Evolutionary conservation across 371 early-diverging fungal genomes (phyloP), one percentile per base, ranked within the genome.

Genomic region (Rhizopus sp.): DNA sequence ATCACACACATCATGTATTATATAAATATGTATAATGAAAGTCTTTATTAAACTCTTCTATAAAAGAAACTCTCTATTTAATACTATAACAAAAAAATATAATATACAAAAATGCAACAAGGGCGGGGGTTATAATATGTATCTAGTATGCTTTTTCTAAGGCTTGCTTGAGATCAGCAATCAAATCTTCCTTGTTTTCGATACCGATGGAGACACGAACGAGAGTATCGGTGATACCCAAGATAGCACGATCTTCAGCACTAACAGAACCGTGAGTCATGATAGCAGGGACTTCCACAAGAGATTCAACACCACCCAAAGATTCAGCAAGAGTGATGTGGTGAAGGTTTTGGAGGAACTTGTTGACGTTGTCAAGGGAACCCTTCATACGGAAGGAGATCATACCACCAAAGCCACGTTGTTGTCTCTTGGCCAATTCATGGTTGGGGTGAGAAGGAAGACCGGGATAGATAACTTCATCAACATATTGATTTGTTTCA

Each of bases 211-310:
- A 88, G 53, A 93, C 56, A 59, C 95, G 83, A 60, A 95, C 83
- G 66, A 95, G 75, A 50, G 83, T 87, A 62, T 92, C 93, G 51
- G 91, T 90, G 61, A 94, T 88, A 41, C 93, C 93, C 10, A 93
- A 64, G n/a, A 67, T 67, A 32, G 81, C 80, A 51, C 93, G 80
- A 47, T 86, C 88, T 68, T 90, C 92, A 39, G 88, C 82, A 40
- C 85, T 81, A 61, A 95, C 80, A 7, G 88, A 73, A 35, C 90
- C 93, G 66, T 95, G 95, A 29, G 93, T 93, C 94, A 93, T 94
- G 56, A 88, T 82, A 34, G 90, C 83, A 23, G 93, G 93, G 41
- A 91, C 82, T 67, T 92, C 92, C 48, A 88, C 88, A 53, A 93
- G 74, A 15, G 83, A 81, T 73, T 95, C 94, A 45, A 95, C 92